phyloP scores from a whole-genome alignment of 805 yeast genomes.

The Millerozyma miso region DNA sequence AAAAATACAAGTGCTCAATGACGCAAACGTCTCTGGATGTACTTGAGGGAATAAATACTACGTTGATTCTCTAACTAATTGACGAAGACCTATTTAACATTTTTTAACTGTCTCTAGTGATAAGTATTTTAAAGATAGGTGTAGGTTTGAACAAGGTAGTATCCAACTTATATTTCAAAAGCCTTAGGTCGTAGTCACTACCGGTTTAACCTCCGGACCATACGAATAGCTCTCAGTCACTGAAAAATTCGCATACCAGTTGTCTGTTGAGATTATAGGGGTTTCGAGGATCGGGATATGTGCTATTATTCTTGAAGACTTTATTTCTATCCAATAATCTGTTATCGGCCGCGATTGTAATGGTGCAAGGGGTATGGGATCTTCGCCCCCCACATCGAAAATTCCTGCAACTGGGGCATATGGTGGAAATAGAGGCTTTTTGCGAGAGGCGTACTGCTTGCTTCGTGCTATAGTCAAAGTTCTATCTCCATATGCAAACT shows the following conservation, averaged over 20 bases:
- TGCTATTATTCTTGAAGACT: conserved; percentile 11
- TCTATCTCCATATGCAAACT: conserved; percentile 8
- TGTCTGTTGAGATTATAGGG: conserved; percentile 20
- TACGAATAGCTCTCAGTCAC: conserved; percentile 17
- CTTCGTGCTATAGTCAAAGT: conserved; percentile 17
- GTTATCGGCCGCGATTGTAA: conserved; percentile 23
- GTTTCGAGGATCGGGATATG: conserved; percentile 29
- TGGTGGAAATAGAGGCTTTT: conserved; percentile 24
- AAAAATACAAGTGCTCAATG: neutral
- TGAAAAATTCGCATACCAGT: conserved; percentile 18
- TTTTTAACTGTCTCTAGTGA: neutral
- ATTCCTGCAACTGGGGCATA: conserved; percentile 23
- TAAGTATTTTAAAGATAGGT: neutral
- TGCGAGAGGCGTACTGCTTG: conserved; percentile 17
- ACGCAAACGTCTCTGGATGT: neutral
- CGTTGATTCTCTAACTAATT: neutral
- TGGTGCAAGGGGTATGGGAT: conserved; percentile 14
- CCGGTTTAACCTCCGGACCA: neutral
- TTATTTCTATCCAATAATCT: conserved; percentile 26
- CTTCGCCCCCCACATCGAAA: conserved; percentile 1
- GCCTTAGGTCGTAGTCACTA: too few species aligned
- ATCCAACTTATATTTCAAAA: neutral
- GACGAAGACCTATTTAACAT: conserved; percentile 1
- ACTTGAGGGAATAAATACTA: too few species aligned
- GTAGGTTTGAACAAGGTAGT: neutral